A percentile compares a stretch with the other conserved stretches of the same genome.
phyloP scores from a whole-genome alignment of 176 grass and related monocot species.

The Melocanna baccifera region DNA sequence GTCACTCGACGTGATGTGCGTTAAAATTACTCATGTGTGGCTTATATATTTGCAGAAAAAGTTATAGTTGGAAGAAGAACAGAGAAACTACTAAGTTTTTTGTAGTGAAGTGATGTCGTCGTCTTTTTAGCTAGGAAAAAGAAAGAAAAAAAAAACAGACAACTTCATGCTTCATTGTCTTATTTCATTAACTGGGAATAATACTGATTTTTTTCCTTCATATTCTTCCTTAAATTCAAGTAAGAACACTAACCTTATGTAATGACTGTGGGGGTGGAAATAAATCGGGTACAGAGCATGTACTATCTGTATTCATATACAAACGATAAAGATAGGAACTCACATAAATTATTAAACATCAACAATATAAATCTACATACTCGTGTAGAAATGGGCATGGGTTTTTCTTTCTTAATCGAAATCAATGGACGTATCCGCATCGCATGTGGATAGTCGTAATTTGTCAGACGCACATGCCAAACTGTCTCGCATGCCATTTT shows the following conservation, averaged over 20 bases:
- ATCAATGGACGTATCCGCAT: not conserved
- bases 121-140: not conserved
- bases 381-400: not conserved
- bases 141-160: not conserved
- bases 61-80: not conserved
- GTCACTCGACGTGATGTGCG: not conserved
- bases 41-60: not conserved
- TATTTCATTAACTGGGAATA: not conserved
- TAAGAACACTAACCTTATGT: not conserved
- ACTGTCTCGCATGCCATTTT: too few species aligned
- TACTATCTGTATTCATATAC: not conserved
- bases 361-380: not conserved
- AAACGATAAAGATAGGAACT: not conserved
- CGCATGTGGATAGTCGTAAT: not conserved
- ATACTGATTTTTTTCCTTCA: not conserved
- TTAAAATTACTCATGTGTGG: not conserved
- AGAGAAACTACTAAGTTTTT: not conserved
- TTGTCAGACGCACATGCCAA: not conserved
- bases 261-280: not conserved
- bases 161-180: not conserved
- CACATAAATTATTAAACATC: not conserved
- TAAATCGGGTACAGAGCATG: not conserved
- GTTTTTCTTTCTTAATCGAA: conserved; percentile 5
- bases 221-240: not conserved
- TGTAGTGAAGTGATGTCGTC: not conserved